These are phyloP conservation scores for Ophiocordyceps camponoti-leonardi DNA, from an alignment of 2,329 filamentous ascomycete genomes.

Conservation along the genomic window DNA sequence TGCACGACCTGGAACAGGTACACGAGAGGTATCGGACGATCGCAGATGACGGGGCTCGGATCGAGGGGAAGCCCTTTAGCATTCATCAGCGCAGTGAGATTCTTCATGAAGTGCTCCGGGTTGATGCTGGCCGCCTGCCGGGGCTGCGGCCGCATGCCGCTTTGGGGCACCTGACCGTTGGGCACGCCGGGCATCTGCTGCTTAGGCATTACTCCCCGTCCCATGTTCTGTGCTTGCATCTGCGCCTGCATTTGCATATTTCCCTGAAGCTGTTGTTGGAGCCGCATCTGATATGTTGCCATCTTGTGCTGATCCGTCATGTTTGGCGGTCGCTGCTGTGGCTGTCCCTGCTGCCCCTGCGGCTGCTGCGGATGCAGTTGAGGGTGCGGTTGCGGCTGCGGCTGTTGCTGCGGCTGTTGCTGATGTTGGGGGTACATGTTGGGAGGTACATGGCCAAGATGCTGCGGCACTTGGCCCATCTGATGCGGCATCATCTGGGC, in stretches of 20 bases:
- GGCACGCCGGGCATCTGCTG: constrained; percentile 29
- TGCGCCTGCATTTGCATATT: constrained; percentile 33
- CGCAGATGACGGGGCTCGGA: constrained; percentile 52
- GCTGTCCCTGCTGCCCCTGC: constrained; percentile 23
- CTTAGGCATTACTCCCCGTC: constrained; percentile 34
- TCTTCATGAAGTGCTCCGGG: constrained; percentile 58
- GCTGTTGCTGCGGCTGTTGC: constrained; percentile 25
- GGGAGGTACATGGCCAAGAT: constrained; percentile 31
- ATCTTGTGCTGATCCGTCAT: constrained; percentile 55
- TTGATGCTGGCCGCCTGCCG: constrained; percentile 26
- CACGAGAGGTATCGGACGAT: constrained; percentile 57
- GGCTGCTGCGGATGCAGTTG: constrained; percentile 35
- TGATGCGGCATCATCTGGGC: constrained; percentile 36
- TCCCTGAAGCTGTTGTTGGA: constrained; percentile 56
- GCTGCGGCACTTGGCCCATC: constrained; percentile 27
- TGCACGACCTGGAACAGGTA: constrained; percentile 59
- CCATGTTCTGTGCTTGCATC: constrained; percentile 29
- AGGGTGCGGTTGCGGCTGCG: constrained; percentile 48
- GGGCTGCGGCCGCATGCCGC: constrained; percentile 32
- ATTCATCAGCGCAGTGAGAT: constrained; percentile 61
- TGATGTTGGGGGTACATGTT: constrained; percentile 21
- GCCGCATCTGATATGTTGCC: constrained; percentile 63
- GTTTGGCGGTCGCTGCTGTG: constrained; percentile 10
- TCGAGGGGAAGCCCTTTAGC: constrained; percentile 59
- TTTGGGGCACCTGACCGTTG: constrained; percentile 38